Evolutionary conservation across 2,329 filamentous ascomycete species (phyloP).

Genomic region (Calonectria pseudoreteaudii): DNA sequence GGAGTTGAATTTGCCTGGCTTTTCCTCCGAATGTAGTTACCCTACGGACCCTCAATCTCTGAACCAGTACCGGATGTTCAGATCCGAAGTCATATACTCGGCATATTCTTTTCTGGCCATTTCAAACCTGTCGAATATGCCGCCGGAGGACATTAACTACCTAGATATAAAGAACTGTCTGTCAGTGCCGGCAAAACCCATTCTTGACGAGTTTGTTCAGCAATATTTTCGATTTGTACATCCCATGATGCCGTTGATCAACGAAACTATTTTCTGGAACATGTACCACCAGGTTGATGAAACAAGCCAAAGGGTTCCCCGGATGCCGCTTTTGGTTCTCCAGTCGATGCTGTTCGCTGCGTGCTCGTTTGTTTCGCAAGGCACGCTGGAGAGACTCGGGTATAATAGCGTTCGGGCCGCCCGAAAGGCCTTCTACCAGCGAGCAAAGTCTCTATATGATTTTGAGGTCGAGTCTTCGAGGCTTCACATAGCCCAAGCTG

Average conservation of each 20-base stretch:
- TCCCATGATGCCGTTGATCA: conserved; percentile 55
- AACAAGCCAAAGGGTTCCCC: neutral
- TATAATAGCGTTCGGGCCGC: neutral
- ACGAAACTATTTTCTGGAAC: conserved; percentile 53
- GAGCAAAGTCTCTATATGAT: conserved; percentile 53
- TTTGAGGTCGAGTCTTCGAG: conserved; percentile 57
- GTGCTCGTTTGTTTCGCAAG: neutral
- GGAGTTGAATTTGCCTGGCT: neutral
- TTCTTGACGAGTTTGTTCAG: conserved; percentile 61
- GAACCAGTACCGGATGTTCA: neutral
- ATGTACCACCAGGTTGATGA: conserved; percentile 32
- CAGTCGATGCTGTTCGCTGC: conserved; percentile 11
- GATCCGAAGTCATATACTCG: neutral
- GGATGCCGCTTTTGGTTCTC: conserved; percentile 1
- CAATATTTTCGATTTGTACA: conserved; percentile 62
- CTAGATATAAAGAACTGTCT: conserved; percentile 53
- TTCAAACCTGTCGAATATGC: neutral
- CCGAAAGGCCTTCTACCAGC: neutral
- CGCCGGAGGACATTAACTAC: conserved; percentile 3
- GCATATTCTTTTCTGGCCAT: neutral
- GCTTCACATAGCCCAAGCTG: conserved; percentile 54
- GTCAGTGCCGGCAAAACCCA: conserved; percentile 53
- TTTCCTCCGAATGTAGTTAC: neutral
- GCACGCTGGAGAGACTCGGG: neutral
- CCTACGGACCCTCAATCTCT: neutral